These are phyloP conservation scores for Ramaria sp. DNA, from an alignment of 768 basidiomycete species.

Conservation along the genomic window DNA sequence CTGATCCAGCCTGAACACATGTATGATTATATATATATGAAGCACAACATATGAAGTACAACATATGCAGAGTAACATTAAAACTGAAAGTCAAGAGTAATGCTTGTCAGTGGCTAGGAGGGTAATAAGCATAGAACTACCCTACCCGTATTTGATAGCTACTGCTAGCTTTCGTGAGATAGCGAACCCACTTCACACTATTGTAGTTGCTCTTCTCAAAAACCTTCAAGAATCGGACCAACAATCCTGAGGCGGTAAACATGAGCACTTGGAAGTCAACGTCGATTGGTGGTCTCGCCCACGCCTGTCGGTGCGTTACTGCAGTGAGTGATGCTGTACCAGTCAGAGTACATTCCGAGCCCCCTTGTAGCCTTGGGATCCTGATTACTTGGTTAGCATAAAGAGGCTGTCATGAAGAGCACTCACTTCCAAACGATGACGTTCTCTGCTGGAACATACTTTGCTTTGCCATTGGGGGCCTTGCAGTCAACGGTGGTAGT, in stretches of 20 bases:
- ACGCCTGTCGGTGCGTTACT: slow-evolving; percentile 88
- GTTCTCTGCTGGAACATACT: slow-evolving; percentile 94
- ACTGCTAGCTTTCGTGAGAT: slow-evolving; percentile 89
- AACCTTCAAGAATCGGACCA: slow-evolving; percentile 95
- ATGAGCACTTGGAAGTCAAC: slow-evolving; percentile 98
- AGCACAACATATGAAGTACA: neutral
- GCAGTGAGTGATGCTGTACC: slow-evolving; percentile 76
- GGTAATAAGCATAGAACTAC: neutral
- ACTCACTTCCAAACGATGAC: slow-evolving; percentile 96
- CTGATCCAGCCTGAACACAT: neutral
- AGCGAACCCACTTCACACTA: slow-evolving; percentile 93
- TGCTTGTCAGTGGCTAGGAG: no score
- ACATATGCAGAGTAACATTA: neutral
- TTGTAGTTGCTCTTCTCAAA: slow-evolving; percentile 95
- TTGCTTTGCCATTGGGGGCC: slow-evolving; percentile 87
- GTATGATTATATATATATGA: neutral
- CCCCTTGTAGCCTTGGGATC: slow-evolving; percentile 86
- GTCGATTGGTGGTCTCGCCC: slow-evolving; percentile 96
- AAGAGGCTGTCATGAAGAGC: neutral
- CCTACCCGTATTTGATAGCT: slow-evolving; percentile 85
- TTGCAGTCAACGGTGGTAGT: slow-evolving; percentile 90
- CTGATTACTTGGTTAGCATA: slow-evolving; percentile 29
- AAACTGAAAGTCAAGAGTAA: neutral
- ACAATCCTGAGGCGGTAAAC: slow-evolving; percentile 94
- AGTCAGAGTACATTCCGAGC: slow-evolving; percentile 77